A percentile compares a stretch with the other conserved stretches of the same genome.
Evolutionary conservation across 1,284 basidiomycete species (phyloP).

Genomic region (Inonotus obliquus): DNA sequence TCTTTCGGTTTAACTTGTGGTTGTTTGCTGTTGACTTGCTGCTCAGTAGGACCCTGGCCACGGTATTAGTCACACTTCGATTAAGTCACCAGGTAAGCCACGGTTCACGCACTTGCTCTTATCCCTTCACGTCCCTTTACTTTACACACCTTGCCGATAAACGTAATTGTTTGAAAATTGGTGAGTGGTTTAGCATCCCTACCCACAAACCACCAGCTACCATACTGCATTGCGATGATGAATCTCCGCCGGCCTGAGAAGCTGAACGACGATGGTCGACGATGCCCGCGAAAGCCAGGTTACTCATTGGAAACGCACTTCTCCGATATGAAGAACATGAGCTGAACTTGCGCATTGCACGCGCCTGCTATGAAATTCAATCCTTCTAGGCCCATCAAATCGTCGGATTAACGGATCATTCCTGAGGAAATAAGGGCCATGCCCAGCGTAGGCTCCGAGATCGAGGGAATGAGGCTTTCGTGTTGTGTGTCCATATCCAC

Average conservation of each 20-base stretch:
- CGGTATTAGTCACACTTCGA: background rate
- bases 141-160: background rate
- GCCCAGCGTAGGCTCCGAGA: background rate
- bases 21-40: background rate
- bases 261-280: background rate
- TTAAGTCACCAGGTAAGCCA: background rate
- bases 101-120: background rate
- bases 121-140: constrained; percentile 19
- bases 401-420: background rate
- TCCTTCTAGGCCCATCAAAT: too few relatives aligned
- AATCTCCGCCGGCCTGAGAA: background rate
- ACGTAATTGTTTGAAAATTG: background rate
- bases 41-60: too few relatives aligned
- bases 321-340: background rate
- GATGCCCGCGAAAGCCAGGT: background rate
- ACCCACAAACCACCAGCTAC: background rate
- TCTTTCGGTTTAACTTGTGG: background rate
- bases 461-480: background rate
- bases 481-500: background rate
- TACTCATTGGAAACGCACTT: background rate
- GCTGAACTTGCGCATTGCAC: background rate
- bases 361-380: background rate
- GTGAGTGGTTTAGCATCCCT: background rate
- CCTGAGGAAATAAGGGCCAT: constrained; percentile 8
- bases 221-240: background rate